Evolutionary conservation across 441 rosid species (phyloP), one percentile per base, ranked within the genome.

Genomic region (Mallotus japonicus): DNA sequence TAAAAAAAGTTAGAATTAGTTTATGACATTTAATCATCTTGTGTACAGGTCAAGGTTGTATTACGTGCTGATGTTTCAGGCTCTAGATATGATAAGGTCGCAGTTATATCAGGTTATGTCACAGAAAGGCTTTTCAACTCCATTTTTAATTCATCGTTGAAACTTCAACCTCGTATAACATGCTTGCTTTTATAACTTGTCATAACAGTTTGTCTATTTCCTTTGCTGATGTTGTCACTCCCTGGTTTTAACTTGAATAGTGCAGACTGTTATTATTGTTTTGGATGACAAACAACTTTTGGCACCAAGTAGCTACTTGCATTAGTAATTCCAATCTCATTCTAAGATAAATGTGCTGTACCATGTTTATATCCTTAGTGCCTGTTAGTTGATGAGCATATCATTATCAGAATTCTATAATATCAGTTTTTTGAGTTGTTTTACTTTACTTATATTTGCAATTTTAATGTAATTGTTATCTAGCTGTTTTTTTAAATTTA

Each of bases 61-160:
- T 70, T 95, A 65, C 91, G 98, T 60, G 93, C 98, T 79, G 99
- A 92, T 85, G 91, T 87, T 80, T 80, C 91, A 14, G 80, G 87
- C 79, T 82, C 77, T 58, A 85, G 81, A 46, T 85, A 88, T 83
- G 89, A 85, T 75, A 90, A 89, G 81, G 99, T 95, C 67, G 97
- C 99, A 0, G 84, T 95, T 65, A 89, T 95, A 76, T 90, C 98
- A 85, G 99, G 99, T 95, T 74, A 37, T 81, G 73, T 17, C 60
- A 40, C 40, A 79, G n/a, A 22, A 54, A 64, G 60, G 17, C 75
- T 50, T 59, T 59, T 44, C 40, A 66, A 71, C 19, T 73, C 8
- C 47, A n/a, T 28, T 40, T 60, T 8, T 15, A 1, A 28, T 53
- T 19, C 40, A 16, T 47, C 61, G 61, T 64, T 50, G 28, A 46